A percentile compares a stretch with the other conserved stretches of the same genome.
Evolutionary conservation across 371 early-diverging fungal species (phyloP).

Genomic region (Nematocida sp.): DNA sequence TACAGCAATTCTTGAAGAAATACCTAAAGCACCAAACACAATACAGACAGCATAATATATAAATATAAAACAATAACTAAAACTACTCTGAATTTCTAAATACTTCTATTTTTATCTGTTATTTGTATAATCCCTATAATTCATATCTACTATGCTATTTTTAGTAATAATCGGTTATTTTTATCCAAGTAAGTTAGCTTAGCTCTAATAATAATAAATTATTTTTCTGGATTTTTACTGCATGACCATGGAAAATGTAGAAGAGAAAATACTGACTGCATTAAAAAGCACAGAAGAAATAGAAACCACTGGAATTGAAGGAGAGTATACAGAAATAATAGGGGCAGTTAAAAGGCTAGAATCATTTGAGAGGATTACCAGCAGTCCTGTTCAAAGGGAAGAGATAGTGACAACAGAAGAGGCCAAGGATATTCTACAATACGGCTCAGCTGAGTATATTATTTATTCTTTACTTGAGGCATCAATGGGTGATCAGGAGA

Average conservation of each 20-base stretch:
- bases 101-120: neutral
- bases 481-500: neutral
- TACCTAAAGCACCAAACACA: neutral
- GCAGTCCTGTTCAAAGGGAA: conserved; percentile 26
- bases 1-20: conserved; percentile 6
- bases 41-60: neutral
- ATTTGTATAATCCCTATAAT: too few species aligned
- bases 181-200: too few species aligned
- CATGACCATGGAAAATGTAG: conserved; percentile 18
- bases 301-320: conserved; percentile 16
- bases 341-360: conserved; percentile 51
- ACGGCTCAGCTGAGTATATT: conserved; percentile 65
- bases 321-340: conserved; percentile 45
- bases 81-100: neutral
- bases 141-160: too few species aligned
- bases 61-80: neutral
- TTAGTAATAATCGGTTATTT: too few species aligned
- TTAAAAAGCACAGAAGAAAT: conserved; percentile 16
- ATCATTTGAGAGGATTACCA: conserved; percentile 9
- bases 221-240: conserved; percentile 4
- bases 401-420: conserved; percentile 57
- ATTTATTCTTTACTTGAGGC: conserved; percentile 29
- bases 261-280: conserved; percentile 8
- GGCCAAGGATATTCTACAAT: conserved; percentile 58
- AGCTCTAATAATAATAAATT: conserved; percentile 3